Percentiles rank a stretch among this genome's conserved stretches.
phyloP scores from a whole-genome alignment of 495 filamentous ascomycete species.

The Annulohypoxylon maeteangense region DNA sequence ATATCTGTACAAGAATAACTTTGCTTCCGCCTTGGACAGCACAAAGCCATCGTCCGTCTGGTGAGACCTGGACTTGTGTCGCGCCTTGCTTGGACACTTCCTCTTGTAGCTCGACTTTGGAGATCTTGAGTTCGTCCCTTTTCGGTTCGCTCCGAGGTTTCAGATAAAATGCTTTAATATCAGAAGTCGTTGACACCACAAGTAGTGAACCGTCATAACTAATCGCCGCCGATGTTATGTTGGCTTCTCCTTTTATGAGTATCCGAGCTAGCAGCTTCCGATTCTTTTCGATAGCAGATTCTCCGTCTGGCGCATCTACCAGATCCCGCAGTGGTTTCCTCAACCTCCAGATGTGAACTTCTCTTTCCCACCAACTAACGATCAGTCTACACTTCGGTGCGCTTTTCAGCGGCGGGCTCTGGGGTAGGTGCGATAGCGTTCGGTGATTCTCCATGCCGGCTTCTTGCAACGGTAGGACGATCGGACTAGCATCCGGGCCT shows the following conservation, averaged over 20 bases:
- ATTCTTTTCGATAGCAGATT: constrained; percentile 53
- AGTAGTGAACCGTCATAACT: constrained; percentile 78
- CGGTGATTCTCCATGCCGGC: constrained; percentile 85
- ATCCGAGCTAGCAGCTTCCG: constrained; percentile 75
- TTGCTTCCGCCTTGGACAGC: constrained; percentile 82
- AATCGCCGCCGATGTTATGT: constrained; percentile 83
- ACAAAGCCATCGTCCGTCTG: constrained; percentile 78
- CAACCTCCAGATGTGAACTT: constrained; percentile 85
- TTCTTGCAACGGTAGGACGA: constrained; percentile 80
- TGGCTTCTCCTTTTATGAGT: constrained; percentile 83
- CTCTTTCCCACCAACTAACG: constrained; percentile 92
- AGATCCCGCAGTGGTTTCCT: constrained; percentile 59
- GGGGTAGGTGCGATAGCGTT: constrained; percentile 80
- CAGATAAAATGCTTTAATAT: constrained; percentile 83
- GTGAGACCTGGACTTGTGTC: constrained; percentile 76
- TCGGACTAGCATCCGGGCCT: constrained; percentile 87
- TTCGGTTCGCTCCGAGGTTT: constrained; percentile 54
- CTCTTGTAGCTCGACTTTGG: constrained; percentile 71
- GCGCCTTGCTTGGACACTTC: constrained; percentile 67
- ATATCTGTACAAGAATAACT: constrained; percentile 68
- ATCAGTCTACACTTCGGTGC: constrained; percentile 76
- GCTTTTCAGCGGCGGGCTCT: constrained; percentile 74
- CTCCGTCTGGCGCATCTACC: constrained; percentile 52
- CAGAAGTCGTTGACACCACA: constrained; percentile 77
- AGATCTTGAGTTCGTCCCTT: constrained; percentile 68